These are phyloP conservation scores for Paraglomus brasilianum DNA, from an alignment of 192 early-diverging fungal species.

Conservation along the genomic window DNA sequence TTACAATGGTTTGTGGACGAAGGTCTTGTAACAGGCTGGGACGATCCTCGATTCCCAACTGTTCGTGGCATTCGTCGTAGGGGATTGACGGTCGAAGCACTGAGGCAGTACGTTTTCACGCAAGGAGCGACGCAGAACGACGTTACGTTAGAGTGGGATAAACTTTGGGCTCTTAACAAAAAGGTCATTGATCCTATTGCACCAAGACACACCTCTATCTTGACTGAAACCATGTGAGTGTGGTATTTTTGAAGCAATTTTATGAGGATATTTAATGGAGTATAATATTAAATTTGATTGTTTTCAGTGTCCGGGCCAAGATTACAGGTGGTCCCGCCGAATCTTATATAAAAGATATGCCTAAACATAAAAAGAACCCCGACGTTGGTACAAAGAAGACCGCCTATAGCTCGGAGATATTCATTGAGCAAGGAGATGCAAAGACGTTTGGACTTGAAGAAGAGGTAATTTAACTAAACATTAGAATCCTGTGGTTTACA, in stretches of 20 bases:
- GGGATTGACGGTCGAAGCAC: conserved; percentile 96
- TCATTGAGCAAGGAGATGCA: conserved; percentile 87
- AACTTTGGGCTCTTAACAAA: conserved; percentile 97
- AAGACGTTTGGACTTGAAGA: conserved; percentile 76
- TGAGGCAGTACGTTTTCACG: conserved; percentile 95
- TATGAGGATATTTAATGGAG: not conserved
- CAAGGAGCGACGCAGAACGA: conserved; percentile 97
- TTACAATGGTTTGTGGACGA: conserved; percentile 95
- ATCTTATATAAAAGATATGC: conserved; percentile 62
- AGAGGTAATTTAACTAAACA: conserved; percentile 63
- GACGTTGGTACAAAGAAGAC: conserved; percentile 87
- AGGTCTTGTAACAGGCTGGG: conserved; percentile 81
- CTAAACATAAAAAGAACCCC: conserved; percentile 97
- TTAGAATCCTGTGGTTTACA: too few relatives aligned
- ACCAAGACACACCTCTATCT: conserved; percentile 84
- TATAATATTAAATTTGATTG: not conserved
- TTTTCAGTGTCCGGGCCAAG: conserved; percentile 54
- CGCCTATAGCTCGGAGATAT: conserved; percentile 71
- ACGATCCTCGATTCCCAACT: conserved; percentile 90
- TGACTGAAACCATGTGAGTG: conserved; percentile 61
- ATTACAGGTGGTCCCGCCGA: conserved; percentile 59
- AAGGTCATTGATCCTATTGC: conserved; percentile 95
- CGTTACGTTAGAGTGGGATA: conserved; percentile 97
- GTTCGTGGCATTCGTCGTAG: conserved; percentile 89
- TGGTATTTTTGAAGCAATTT: not conserved